Percentiles rank a stretch among this genome's conserved stretches.
phyloP scores from a whole-genome alignment of 805 yeast genomes.

The Wickerhamomyces queroliae region DNA sequence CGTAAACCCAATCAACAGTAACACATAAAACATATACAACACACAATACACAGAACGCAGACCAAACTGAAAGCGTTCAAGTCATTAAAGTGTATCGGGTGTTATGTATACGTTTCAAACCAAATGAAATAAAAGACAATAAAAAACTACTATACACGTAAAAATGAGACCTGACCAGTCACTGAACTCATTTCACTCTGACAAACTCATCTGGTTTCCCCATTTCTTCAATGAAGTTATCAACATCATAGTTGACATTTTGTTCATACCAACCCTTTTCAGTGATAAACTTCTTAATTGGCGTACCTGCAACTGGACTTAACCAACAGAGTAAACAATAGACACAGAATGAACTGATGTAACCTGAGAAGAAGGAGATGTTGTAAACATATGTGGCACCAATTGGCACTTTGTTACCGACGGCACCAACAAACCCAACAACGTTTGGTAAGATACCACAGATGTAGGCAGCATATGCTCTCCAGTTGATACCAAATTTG shows the following conservation, averaged over 20 bases:
- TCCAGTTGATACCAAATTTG: slow-evolving; percentile 68
- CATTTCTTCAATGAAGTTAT: not conserved
- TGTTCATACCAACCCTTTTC: slow-evolving; percentile 60
- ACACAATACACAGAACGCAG: too few relatives aligned
- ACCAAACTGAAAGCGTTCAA: too few relatives aligned
- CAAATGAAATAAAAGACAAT: too few relatives aligned
- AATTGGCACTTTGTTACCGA: slow-evolving; percentile 68
- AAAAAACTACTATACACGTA: too few relatives aligned
- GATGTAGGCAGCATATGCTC: slow-evolving; percentile 76
- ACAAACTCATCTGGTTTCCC: slow-evolving; percentile 26
- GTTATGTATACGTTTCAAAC: too few relatives aligned
- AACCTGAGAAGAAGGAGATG: slow-evolving; percentile 75
- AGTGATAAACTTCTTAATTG: slow-evolving; percentile 30
- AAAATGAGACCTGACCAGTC: too few relatives aligned
- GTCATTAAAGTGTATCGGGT: too few relatives aligned
- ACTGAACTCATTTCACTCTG: not conserved
- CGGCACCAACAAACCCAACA: slow-evolving; percentile 83
- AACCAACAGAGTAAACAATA: slow-evolving; percentile 47
- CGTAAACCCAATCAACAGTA: too few relatives aligned
- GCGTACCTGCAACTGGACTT: slow-evolving; percentile 48
- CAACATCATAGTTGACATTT: slow-evolving; percentile 56
- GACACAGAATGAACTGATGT: slow-evolving; percentile 47
- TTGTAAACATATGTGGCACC: slow-evolving; percentile 75
- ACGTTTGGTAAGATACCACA: slow-evolving; percentile 80
- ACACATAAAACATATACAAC: too few relatives aligned